phyloP scores from a whole-genome alignment of 1,284 basidiomycete genomes.

The Polyporus tsugae region DNA sequence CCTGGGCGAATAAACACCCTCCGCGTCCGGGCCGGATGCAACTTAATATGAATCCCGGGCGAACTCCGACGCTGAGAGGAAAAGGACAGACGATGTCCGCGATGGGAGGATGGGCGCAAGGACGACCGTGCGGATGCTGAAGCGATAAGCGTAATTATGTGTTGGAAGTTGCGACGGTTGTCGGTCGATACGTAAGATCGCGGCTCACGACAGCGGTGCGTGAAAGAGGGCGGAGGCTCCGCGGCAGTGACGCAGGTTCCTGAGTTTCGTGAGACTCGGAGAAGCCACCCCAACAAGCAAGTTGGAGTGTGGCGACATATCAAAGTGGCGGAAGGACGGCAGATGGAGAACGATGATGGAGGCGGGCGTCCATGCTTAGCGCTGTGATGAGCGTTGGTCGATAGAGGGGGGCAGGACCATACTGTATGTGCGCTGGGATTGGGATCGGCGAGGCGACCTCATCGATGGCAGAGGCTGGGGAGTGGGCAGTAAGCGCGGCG shows the following conservation, averaged over 20 bases:
- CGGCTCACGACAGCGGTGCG: neutral
- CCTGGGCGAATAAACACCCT: neutral
- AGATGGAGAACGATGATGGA: neutral
- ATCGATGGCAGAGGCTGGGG: conserved; percentile 25
- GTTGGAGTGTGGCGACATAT: neutral
- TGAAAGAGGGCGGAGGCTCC: neutral
- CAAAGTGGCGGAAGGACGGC: neutral
- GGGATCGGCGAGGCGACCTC: neutral
- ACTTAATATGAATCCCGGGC: neutral
- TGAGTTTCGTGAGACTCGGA: neutral
- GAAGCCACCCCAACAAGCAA: neutral
- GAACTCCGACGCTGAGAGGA: neutral
- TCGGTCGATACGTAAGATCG: conserved; percentile 2
- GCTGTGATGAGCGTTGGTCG: neutral
- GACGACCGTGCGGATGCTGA: neutral
- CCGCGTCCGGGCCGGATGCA: too few species aligned
- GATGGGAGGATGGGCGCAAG: conserved; percentile 11
- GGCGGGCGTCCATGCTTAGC: neutral
- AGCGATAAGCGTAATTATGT: conserved; percentile 5
- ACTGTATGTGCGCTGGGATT: neutral
- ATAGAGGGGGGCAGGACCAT: neutral
- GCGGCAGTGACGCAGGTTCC: neutral
- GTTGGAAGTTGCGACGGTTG: neutral
- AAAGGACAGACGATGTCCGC: conserved; percentile 5
- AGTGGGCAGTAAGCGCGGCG: conserved; percentile 17